phyloP scores from a whole-genome alignment of 371 early-diverging fungal genomes.

The Rhizopus delemar region DNA sequence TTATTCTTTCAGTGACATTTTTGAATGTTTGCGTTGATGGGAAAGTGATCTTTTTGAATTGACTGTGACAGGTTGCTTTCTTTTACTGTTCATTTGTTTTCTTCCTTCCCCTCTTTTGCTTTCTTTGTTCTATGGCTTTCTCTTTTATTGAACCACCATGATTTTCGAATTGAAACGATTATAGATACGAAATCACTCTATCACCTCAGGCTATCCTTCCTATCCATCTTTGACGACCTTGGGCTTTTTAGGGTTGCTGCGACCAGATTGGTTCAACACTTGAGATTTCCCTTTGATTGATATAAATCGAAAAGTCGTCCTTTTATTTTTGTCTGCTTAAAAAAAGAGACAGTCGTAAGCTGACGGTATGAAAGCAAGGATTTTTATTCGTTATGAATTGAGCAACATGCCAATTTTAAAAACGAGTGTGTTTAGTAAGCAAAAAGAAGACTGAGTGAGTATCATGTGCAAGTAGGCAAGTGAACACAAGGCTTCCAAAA shows the following conservation, averaged over 20 bases:
- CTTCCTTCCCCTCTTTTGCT: slow-evolving; percentile 15
- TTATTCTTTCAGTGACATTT: slow-evolving; percentile 16
- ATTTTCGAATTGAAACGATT: too few relatives aligned
- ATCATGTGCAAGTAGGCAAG: too few relatives aligned
- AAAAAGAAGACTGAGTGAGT: too few relatives aligned
- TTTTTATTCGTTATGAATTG: slow-evolving; percentile 52
- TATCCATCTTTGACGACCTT: slow-evolving; percentile 15
- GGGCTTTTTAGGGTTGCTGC: too few relatives aligned
- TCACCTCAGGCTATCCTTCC: slow-evolving; percentile 38
- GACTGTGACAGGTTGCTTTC: slow-evolving; percentile 36
- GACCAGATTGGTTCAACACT: slow-evolving; percentile 43
- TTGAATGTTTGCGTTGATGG: slow-evolving; percentile 53
- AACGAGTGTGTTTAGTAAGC: too few relatives aligned
- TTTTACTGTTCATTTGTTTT: slow-evolving; percentile 5
- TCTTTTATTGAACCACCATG: slow-evolving; percentile 33
- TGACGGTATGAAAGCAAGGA: slow-evolving; percentile 43
- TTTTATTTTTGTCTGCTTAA: slow-evolving; percentile 53
- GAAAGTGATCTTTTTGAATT: slow-evolving; percentile 58
- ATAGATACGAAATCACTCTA: slow-evolving; percentile 44
- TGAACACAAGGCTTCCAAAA: too few relatives aligned
- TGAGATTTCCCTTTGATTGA: slow-evolving; percentile 42
- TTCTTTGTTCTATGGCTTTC: slow-evolving; percentile 20
- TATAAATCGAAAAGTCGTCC: slow-evolving; percentile 62
- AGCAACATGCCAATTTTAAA: slow-evolving; percentile 56
- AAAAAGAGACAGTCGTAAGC: slow-evolving; percentile 6